A percentile compares a stretch with the other conserved stretches of the same genome.
phyloP scores from a whole-genome alignment of 371 early-diverging fungal species.

The Entomophthora muscae region DNA sequence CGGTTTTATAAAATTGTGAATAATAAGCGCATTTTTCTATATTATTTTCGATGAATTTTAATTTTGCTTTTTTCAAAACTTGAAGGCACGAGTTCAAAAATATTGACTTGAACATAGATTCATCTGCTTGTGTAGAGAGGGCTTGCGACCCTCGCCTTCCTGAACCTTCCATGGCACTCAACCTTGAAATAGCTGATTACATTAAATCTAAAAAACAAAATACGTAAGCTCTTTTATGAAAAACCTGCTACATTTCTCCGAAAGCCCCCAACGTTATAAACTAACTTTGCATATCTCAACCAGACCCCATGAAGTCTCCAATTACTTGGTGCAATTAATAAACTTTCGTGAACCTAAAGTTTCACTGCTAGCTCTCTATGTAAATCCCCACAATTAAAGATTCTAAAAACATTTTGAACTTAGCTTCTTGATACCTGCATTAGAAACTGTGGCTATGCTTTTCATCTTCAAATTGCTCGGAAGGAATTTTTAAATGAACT shows the following conservation, averaged over 20 bases:
- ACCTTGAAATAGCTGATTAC: conserved; percentile 83
- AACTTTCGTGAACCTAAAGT: conserved; percentile 49
- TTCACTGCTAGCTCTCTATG: conserved; percentile 52
- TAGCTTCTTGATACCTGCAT: conserved; percentile 83
- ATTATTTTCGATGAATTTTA: no score
- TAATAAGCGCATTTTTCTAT: no score
- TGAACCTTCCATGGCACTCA: conserved; percentile 67
- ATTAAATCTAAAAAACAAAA: conserved; percentile 76
- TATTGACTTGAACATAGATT: no score
- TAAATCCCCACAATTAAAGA: no score
- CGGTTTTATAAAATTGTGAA: no score
- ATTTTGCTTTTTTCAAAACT: no score
- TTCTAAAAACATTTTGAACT: not conserved
- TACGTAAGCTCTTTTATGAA: conserved; percentile 27
- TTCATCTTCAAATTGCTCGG: conserved; percentile 79
- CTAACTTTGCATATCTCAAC: not conserved
- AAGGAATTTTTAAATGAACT: conserved; percentile 91
- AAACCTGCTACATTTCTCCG: no score
- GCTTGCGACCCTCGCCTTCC: conserved; percentile 53
- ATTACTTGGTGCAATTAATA: conserved; percentile 53
- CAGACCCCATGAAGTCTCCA: conserved; percentile 75
- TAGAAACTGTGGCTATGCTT: conserved; percentile 92
- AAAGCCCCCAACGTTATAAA: no score
- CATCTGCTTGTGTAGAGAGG: conserved; percentile 25
- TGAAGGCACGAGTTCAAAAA: no score